phyloP scores from a whole-genome alignment of 2,329 filamentous ascomycete genomes.

The Aspergillus pseudoterreus region DNA sequence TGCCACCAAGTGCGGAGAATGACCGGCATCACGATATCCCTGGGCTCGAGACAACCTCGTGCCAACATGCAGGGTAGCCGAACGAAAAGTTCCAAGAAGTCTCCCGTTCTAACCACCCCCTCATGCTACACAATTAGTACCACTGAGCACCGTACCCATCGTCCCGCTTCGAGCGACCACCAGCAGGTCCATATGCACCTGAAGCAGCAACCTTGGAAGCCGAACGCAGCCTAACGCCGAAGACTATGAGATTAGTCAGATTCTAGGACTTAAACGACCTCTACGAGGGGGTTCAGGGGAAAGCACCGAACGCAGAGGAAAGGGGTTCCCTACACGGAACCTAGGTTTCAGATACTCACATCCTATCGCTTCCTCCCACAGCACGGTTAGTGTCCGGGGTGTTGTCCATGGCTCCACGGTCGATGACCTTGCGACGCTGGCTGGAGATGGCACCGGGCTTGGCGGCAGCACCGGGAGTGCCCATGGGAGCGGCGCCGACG shows the following conservation, averaged over 20 bases:
- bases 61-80: constrained; percentile 25
- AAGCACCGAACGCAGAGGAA: constrained; percentile 77
- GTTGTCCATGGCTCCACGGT: constrained; percentile 64
- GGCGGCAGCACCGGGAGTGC: constrained; percentile 56
- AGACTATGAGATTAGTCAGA: constrained; percentile 78
- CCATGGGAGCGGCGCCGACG: constrained; percentile 55
- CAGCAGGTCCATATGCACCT: constrained; percentile 44
- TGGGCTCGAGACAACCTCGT: constrained; percentile 26
- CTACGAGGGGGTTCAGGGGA: constrained; percentile 55
- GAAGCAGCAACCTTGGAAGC: constrained; percentile 67
- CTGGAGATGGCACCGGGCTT: constrained; percentile 72
- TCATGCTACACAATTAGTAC: constrained; percentile 40
- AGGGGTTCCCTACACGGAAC: constrained; percentile 80
- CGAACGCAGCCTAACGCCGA: constrained; percentile 82
- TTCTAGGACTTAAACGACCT: constrained; percentile 64
- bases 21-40: constrained; percentile 25
- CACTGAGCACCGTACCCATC: constrained; percentile 49
- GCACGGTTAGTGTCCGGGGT: constrained; percentile 70
- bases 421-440: constrained; percentile 79
- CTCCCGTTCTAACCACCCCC: constrained; percentile 22
- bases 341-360: constrained; percentile 79
- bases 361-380: constrained; percentile 81
- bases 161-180: constrained; percentile 52
- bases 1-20: constrained; percentile 27
- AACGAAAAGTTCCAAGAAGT: constrained; percentile 13